phyloP scores from a whole-genome alignment of 164 flowering plant species.

The grape (Vitis vinifera) region ASM3070453v1 NC_081818.1:22479501-22480000 shows the following conservation, averaged over 20 bases:
- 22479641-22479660: constrained; percentile 95
- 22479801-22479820: too few relatives aligned
- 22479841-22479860: too few relatives aligned
- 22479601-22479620: constrained; percentile 98
- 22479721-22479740: neutral
- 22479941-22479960: too few relatives aligned
- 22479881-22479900: too few relatives aligned
- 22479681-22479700: constrained; percentile 79
- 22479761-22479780: neutral
- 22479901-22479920: constrained; percentile 19
- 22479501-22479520: constrained; percentile 90
- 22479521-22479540: constrained; percentile 61
- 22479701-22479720: constrained; percentile 85
- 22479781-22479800: too few relatives aligned
- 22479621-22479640: constrained; percentile 90
- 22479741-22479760: neutral
- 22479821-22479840: too few relatives aligned
- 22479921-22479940: too few relatives aligned
- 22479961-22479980: too few relatives aligned
- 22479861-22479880: too few relatives aligned
- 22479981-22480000: too few relatives aligned
- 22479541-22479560: constrained; percentile 79
- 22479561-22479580: constrained; percentile 87
- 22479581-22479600: constrained; percentile 92
- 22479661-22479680: constrained; percentile 99